A percentile compares a stretch with the other conserved stretches of the same genome.
These are phyloP conservation scores for Xylaria sp. DNA, from an alignment of 2,329 filamentous ascomycete genomes.

Conservation along the genomic window DNA sequence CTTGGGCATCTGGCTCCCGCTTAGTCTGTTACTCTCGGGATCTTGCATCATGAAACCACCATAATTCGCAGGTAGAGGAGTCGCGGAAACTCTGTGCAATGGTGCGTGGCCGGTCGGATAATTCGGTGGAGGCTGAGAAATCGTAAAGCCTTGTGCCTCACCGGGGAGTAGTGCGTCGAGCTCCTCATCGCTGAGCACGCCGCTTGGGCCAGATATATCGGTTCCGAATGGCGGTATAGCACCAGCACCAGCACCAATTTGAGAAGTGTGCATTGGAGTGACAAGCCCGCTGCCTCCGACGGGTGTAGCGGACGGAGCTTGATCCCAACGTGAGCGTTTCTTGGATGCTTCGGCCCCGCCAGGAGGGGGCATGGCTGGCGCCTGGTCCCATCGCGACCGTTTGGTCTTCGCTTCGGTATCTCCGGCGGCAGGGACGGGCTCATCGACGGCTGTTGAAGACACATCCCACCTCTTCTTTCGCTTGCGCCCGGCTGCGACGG, in stretches of 20 bases:
- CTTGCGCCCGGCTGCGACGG: constrained; percentile 74
- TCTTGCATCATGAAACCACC: constrained; percentile 97
- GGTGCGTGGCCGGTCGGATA: constrained; percentile 86
- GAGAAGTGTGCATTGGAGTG: constrained; percentile 80
- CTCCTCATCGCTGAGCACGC: constrained; percentile 90
- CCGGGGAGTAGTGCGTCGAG: constrained; percentile 90
- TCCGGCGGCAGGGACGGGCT: constrained; percentile 59
- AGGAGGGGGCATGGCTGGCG: constrained; percentile 68
- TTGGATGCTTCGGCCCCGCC: constrained; percentile 69
- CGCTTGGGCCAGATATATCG: constrained; percentile 82
- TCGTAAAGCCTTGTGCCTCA: constrained; percentile 90
- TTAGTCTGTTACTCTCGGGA: constrained; percentile 81
- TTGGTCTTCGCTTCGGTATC: constrained; percentile 73
- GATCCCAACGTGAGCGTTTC: constrained; percentile 90
- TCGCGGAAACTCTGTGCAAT: constrained; percentile 78
- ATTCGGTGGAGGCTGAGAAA: constrained; percentile 88
- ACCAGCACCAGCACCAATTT: constrained; percentile 62
- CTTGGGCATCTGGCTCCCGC: constrained; percentile 91
- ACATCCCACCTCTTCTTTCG: constrained; percentile 97
- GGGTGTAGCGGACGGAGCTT: constrained; percentile 84
- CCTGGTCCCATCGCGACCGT: constrained; percentile 88
- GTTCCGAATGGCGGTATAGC: constrained; percentile 77
- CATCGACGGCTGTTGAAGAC: constrained; percentile 65
- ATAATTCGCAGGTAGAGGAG: constrained; percentile 75
- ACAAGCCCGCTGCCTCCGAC: constrained; percentile 78